Percentiles rank a stretch among this genome's conserved stretches.
Conservation (phyloP, 768 basidiomycete species). For the Ramaria sp. region DNA sequence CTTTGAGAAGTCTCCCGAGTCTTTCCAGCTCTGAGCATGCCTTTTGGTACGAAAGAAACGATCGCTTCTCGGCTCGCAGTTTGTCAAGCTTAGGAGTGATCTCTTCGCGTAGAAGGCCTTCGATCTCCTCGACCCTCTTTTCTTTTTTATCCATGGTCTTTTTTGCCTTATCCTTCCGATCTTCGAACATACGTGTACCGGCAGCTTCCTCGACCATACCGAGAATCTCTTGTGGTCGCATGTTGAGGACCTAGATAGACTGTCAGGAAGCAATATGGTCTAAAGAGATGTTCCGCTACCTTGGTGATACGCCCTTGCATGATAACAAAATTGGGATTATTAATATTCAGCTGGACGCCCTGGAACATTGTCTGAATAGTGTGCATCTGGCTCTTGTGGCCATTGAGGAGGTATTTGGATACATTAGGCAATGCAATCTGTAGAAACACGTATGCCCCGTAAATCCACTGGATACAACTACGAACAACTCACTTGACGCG, state of each 20-base stretch:
- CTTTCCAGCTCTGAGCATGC: slow-evolving; percentile 78
- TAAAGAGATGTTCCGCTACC: slow-evolving; percentile 28
- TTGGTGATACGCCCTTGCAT: slow-evolving; percentile 99
- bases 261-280: background rate
- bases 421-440: slow-evolving; percentile 90
- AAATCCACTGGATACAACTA: background rate
- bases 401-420: slow-evolving; percentile 92
- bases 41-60: slow-evolving; percentile 87
- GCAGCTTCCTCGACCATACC: slow-evolving; percentile 99
- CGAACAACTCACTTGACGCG: slow-evolving; percentile 60
- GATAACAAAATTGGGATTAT: slow-evolving; percentile 98
- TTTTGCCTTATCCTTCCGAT: slow-evolving; percentile 91
- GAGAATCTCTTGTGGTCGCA: slow-evolving; percentile 95
- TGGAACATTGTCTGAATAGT: slow-evolving; percentile 87
- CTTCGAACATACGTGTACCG: slow-evolving; percentile 98
- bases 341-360: slow-evolving; percentile 96
- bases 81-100: slow-evolving; percentile 92
- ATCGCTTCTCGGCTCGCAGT: slow-evolving; percentile 78
- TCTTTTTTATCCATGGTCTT: slow-evolving; percentile 97
- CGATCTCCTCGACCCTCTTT: slow-evolving; percentile 87
- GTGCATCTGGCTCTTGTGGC: slow-evolving; percentile 84
- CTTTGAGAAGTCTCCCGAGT: slow-evolving; percentile 68
- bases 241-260: slow-evolving; percentile 67
- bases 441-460: background rate
- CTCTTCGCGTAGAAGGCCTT: slow-evolving; percentile 69